Evolutionary conservation across 2,329 filamentous ascomycete genomes (phyloP), one percentile per base, ranked within the genome.

Genomic region (Neopestalotiopsis sp.): DNA sequence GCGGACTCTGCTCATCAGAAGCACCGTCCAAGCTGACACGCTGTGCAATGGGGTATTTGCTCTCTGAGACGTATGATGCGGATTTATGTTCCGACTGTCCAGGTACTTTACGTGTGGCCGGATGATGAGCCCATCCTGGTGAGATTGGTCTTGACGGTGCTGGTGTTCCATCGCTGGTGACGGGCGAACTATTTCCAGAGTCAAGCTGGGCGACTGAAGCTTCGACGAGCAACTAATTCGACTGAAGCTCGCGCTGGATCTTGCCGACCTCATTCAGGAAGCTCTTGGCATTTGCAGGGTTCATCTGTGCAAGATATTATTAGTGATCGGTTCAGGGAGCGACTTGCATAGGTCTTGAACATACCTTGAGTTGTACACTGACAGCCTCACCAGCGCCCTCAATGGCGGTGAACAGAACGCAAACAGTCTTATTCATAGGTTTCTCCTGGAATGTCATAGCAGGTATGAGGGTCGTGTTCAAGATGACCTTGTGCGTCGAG

Each of bases 401-500:
- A 69, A 91, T 87, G 10, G 89, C 89, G 0, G 88, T 91, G 74
- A 91, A 91, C 49, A 90, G 76, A 28, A 97, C 88, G 66, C 89
- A 87, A 62, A 94, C 86, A 59, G 89, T 87, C 79, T 94, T 94
- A 70, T 92, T 87, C 57, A 88, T 89, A 38, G 93, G 90, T 74
- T 92, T 92, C 65, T 94, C 89, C 70, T 94, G 91, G 76, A 97
- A 94, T 59, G 90, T 89, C 88, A 97, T 92, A 4, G 90, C 89
- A 68, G 93, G 91, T 69, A 94, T 88, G 69, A 98, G 86, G 1
- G 91, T 89, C 1, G 92, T 94, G 81, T 98, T 98, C 65, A 98
- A 84, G 71, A 97, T 91, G 67, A 98, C 90, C 28, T 94, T 89
- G 75, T 95, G 90, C 1, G 94, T 96, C 70, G 94, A 94, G 76